Evolutionary conservation across 108 stramenopile genomes (phyloP), one percentile per base, ranked within the genome.

Genomic region (Pelagomonas calceolata): DNA sequence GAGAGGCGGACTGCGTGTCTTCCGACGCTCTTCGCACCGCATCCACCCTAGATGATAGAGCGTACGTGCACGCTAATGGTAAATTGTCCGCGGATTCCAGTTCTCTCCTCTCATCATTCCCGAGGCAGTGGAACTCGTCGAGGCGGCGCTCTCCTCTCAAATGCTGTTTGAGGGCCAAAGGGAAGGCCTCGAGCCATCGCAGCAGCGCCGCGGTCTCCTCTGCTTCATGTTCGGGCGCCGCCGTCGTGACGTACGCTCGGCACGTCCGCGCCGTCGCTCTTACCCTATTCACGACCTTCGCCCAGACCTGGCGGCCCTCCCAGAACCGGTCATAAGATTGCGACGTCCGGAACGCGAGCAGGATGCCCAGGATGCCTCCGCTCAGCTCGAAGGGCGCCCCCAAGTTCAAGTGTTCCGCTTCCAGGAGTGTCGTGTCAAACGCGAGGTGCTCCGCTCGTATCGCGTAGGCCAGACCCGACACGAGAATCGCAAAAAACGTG

Each of bases 331-430:
- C 65, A 34, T 72, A 71, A 15, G 70, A 72, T 45, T 75, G 75
- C 39, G 63, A 36, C 64, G 75, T 75, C 18, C 75, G 70, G 37
- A 75, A 75, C 10, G 71, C 75, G 39, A 75, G 71, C 9, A 75
- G 70, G 33, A 75, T 78, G 63, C 92, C 88, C 69, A 94, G 76
- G 26, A 93, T 90, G 36, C 82, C 82, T 12, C 90, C 89, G 73
- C 91, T 84, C 71, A 95, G 84, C 9, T 85, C 39, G 63, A 60
- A 26, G 21, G 51, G 51, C 21, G 51, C 26, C 7, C 1, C 3
- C 21, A 1, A 26, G 46, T 14, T 18, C 14, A 14, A 51, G 18
- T 17, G 17, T 14, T 18, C 17, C 46, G 14, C 46, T 18, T 51
- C n/a, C n/a, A n/a, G n/a, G n/a, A n/a, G n/a, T n/a, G n/a, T n/a